phyloP scores from a whole-genome alignment of 2,329 filamentous ascomycete species.

The Apiospora kogelbergensis region DNA sequence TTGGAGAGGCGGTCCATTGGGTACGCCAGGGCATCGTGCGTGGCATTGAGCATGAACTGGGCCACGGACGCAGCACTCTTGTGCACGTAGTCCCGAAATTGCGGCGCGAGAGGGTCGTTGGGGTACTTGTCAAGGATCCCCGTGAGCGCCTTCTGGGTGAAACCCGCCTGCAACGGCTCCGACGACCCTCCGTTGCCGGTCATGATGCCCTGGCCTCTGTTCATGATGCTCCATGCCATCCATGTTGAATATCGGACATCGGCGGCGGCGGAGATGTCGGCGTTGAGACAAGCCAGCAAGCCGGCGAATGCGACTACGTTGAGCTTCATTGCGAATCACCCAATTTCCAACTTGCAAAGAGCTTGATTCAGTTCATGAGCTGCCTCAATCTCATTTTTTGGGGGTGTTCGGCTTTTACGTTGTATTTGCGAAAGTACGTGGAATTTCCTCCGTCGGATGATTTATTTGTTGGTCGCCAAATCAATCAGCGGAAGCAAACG shows the following conservation, averaged over 20 bases:
- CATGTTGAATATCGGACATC: constrained; percentile 17
- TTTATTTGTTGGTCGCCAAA: neutral
- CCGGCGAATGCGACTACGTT: neutral
- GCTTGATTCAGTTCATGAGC: neutral
- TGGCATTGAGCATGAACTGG: constrained; percentile 28
- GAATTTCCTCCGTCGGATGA: neutral
- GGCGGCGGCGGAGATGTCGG: neutral
- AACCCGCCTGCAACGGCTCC: constrained; percentile 31
- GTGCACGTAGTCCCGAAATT: constrained; percentile 22
- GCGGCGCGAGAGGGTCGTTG: constrained; percentile 11
- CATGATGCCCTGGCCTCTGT: constrained; percentile 32
- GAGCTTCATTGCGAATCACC: neutral
- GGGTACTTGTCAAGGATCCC: constrained; percentile 27
- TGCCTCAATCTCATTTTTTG: neutral
- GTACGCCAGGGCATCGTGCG: constrained; percentile 25
- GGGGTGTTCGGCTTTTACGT: neutral
- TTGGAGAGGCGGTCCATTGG: constrained; percentile 33
- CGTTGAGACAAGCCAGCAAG: constrained; percentile 7
- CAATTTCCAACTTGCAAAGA: constrained; percentile 1
- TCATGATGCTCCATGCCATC: constrained; percentile 34
- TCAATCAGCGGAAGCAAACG: neutral
- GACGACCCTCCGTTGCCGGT: constrained; percentile 28
- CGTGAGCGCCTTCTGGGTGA: constrained; percentile 31
- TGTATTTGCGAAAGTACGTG: neutral
- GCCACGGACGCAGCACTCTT: constrained; percentile 26